Percentiles rank a stretch among this genome's conserved stretches.
These are phyloP conservation scores for Bombardia bombarda DNA, from an alignment of 495 filamentous ascomycete genomes.

Conservation along the genomic window DNA sequence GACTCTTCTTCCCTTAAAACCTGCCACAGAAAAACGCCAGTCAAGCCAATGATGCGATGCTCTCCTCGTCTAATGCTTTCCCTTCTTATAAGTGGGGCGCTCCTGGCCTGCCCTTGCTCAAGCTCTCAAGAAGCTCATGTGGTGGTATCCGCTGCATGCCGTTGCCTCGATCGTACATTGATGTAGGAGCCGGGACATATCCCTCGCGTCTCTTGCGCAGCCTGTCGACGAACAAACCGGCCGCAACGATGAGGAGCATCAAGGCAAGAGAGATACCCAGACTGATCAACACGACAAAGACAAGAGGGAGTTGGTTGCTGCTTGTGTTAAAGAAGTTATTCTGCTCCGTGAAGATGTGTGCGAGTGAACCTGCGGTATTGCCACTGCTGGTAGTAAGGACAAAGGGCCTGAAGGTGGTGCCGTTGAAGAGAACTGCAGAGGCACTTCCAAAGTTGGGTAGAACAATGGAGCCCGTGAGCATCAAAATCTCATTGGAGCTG, in stretches of 20 bases:
- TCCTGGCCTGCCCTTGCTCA: slow-evolving; percentile 30
- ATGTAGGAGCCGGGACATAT: slow-evolving; percentile 72
- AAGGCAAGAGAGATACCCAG: slow-evolving; percentile 81
- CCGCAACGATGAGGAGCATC: slow-evolving; percentile 80
- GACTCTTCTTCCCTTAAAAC: not conserved
- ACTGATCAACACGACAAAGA: slow-evolving; percentile 85
- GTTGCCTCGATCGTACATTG: slow-evolving; percentile 61
- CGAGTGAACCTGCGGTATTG: slow-evolving; percentile 61
- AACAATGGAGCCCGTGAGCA: slow-evolving; percentile 72
- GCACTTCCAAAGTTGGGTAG: slow-evolving; percentile 68
- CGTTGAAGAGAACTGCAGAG: slow-evolving; percentile 84
- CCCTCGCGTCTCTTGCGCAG: slow-evolving; percentile 79
- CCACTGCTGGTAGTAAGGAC: slow-evolving; percentile 61
- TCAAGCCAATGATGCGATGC: not conserved
- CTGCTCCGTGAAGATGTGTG: slow-evolving; percentile 69
- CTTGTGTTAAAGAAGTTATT: slow-evolving; percentile 51
- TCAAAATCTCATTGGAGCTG: slow-evolving; percentile 56
- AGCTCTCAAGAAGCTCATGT: slow-evolving; percentile 60
- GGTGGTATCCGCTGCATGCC: slow-evolving; percentile 78
- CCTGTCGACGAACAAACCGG: slow-evolving; percentile 76
- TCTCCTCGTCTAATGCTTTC: not conserved
- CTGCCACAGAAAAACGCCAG: slow-evolving; percentile 3
- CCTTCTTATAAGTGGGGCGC: slow-evolving; percentile 33
- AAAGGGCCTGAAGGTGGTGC: slow-evolving; percentile 68
- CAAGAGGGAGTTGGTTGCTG: slow-evolving; percentile 55